Evolutionary conservation across 2,329 filamentous ascomycete genomes (phyloP), one percentile per base, ranked within the genome.

Genomic region (Leptodontidium sp.): DNA sequence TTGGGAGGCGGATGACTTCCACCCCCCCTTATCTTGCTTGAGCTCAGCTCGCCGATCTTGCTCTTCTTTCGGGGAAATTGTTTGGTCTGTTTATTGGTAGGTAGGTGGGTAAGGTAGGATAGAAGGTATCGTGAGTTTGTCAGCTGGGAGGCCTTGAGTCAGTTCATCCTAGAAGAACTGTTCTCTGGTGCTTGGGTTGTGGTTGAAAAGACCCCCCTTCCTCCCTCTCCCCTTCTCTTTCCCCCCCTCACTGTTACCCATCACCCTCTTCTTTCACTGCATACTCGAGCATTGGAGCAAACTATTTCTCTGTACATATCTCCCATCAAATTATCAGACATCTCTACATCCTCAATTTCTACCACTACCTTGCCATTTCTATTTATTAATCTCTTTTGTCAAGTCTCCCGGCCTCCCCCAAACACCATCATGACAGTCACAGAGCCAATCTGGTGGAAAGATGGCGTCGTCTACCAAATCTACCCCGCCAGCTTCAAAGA

Each of bases 401-500:
- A 29, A 32, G 17, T 21, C 12, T 35, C 26, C 24, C 2, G 15
- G 9, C 2, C 15, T 32, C 1, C 43, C 17, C 21, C 15, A 12
- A 2, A 24, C 21, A 4, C 32, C 29, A 61, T 4, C 15, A 66
- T 66, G 64, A 66, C 45, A 47, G 57, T 43, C 64, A 29, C 57
- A 17, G 21, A 67, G 47, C 61, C 67, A 29, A 64, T 65, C 21
- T 88, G 86, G 86, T 88, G 86, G 86, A 88, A 87, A 76, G 84
- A 88, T 73, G 82, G 81, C 61, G 81, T 85, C 3, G 81, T 88
- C 66, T 88, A 88, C 72, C 86, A 88, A 71, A 85, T 88, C 70
- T 88, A 87, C 77, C 86, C 86, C 4, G 84, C 86, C 1, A 86
- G 84, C 1, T 88, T 84, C 77, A 85, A 86, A 70, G 85, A 87